These are phyloP conservation scores for Aureobasidium pullulans DNA, from an alignment of 2,329 filamentous ascomycete species.

Conservation along the genomic window DNA sequence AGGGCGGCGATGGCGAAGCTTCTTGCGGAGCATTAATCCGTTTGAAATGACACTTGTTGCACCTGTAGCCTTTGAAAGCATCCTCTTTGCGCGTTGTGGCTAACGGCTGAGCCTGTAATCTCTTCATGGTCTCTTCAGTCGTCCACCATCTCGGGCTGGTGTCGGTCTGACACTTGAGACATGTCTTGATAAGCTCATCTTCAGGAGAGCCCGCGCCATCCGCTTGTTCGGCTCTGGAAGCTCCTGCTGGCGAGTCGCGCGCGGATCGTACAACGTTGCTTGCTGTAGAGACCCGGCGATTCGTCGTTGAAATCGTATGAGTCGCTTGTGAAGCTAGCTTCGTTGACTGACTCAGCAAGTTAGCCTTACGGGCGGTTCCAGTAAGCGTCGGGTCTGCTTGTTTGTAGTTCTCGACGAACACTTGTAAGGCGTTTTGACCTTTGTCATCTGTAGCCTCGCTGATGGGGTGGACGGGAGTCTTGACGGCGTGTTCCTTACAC, in stretches of 20 bases:
- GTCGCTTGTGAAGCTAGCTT: slow-evolving; percentile 42
- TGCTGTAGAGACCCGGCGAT: slow-evolving; percentile 35
- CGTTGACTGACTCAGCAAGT: slow-evolving; percentile 59
- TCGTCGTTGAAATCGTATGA: slow-evolving; percentile 20
- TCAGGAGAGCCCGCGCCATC: slow-evolving; percentile 27
- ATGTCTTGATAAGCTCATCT: slow-evolving; percentile 30
- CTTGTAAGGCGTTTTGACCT: slow-evolving; percentile 73
- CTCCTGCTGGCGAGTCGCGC: slow-evolving; percentile 25
- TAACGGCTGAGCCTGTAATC: background rate
- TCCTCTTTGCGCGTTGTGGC: background rate
- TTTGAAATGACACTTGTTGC: slow-evolving; percentile 43
- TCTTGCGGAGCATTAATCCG: slow-evolving; percentile 32
- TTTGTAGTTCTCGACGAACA: slow-evolving; percentile 85
- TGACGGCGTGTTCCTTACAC: slow-evolving; percentile 77
- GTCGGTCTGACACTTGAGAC: slow-evolving; percentile 49
- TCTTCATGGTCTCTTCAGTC: slow-evolving; percentile 1
- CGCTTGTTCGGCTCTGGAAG: slow-evolving; percentile 22
- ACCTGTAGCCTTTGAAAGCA: slow-evolving; percentile 29
- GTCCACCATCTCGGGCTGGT: slow-evolving; percentile 57
- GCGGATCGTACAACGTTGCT: slow-evolving; percentile 27
- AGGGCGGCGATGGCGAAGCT: slow-evolving; percentile 15
- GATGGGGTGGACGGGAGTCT: slow-evolving; percentile 69
- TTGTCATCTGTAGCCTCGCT: slow-evolving; percentile 64
- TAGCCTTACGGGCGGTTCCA: slow-evolving; percentile 88
- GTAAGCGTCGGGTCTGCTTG: slow-evolving; percentile 87